Percentiles rank a stretch among this genome's conserved stretches.
phyloP scores from a whole-genome alignment of 192 early-diverging fungal species.

The Piromyces sp. region DNA sequence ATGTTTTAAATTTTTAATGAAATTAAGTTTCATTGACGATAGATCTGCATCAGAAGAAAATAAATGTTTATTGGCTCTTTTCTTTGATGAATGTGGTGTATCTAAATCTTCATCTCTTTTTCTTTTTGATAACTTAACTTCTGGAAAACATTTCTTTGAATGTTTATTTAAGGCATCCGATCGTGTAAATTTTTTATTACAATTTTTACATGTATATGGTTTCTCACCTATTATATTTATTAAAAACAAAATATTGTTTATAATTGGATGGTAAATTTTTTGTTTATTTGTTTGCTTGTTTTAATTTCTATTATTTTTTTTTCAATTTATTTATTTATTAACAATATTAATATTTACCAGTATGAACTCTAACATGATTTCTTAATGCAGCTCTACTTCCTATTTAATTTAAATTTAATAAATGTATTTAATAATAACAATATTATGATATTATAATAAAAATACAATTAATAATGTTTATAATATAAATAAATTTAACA shows the following conservation, averaged over 20 bases:
- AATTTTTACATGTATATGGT: not conserved
- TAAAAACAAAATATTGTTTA: too few species aligned
- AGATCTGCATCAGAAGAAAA: not conserved
- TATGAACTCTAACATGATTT: not conserved
- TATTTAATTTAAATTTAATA: too few species aligned
- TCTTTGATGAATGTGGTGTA: not conserved
- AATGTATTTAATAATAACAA: too few species aligned
- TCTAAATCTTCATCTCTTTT: not conserved
- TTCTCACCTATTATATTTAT: not conserved
- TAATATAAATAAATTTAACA: too few species aligned
- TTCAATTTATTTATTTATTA: too few species aligned
- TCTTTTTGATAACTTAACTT: not conserved
- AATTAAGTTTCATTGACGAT: not conserved
- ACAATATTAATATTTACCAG: not conserved
- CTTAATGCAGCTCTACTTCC: not conserved
- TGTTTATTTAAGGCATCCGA: not conserved
- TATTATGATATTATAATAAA: not conserved
- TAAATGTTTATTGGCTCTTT: not conserved
- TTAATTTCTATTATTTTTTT: too few species aligned
- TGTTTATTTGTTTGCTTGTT: too few species aligned
- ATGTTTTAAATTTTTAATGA: too few species aligned
- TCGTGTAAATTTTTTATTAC: not conserved
- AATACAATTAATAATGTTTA: too few species aligned
- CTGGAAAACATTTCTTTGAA: not conserved
- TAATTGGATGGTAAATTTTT: too few species aligned